These are phyloP conservation scores for Breynia disticha DNA, from an alignment of 441 rosid species.

Conservation along the genomic window DNA sequence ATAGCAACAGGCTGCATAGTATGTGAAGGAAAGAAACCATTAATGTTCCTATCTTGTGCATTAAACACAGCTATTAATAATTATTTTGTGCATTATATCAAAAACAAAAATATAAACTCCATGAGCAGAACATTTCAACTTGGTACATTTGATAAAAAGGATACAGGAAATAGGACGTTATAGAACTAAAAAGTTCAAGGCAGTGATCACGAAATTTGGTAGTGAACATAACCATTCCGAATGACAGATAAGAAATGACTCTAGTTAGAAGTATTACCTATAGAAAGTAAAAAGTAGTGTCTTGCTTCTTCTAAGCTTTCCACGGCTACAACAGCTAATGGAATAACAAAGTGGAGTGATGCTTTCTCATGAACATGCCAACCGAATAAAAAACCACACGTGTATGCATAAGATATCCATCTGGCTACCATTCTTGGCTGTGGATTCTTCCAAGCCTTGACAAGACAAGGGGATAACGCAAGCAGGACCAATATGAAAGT, in stretches of 20 bases:
- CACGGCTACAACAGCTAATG: constrained; percentile 61
- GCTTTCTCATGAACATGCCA: constrained; percentile 99
- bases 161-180: no score
- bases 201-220: neutral
- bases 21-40: constrained; percentile 4
- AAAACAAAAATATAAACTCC: no score
- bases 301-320: constrained; percentile 73
- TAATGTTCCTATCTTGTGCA: no score
- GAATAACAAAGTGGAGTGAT: constrained; percentile 77
- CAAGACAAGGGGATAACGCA: constrained; percentile 61
- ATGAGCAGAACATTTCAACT: no score
- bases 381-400: constrained; percentile 83
- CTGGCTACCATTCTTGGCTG: constrained; percentile 41
- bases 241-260: neutral
- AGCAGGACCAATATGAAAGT: constrained; percentile 67
- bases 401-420: constrained; percentile 78
- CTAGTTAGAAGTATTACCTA: constrained; percentile 50
- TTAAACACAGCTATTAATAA: no score
- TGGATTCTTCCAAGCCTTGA: constrained; percentile 69
- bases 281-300: constrained; percentile 68
- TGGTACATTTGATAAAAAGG: no score
- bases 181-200: no score
- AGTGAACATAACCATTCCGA: neutral
- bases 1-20: constrained; percentile 64
- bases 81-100: no score